A percentile compares a stretch with the other conserved stretches of the same genome.
Conservation (phyloP, 768 basidiomycete species). For the Lactarius sp. region DNA sequence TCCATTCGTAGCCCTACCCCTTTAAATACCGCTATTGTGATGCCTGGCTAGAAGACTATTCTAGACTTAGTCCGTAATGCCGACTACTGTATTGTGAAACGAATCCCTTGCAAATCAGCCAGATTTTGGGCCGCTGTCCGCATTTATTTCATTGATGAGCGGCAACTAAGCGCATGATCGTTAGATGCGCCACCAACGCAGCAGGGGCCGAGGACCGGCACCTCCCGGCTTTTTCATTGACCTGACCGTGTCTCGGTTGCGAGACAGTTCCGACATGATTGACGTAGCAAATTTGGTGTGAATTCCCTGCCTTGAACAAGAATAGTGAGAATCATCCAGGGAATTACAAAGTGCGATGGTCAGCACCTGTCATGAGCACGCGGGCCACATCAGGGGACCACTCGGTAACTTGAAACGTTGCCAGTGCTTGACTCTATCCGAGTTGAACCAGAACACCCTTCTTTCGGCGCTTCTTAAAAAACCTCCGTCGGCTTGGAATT, state of each 20-base stretch:
- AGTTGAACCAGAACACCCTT: background rate
- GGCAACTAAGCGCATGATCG: background rate
- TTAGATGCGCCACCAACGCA: background rate
- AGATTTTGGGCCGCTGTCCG: background rate
- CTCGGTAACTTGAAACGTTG: background rate
- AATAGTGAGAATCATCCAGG: background rate
- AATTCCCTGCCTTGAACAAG: background rate
- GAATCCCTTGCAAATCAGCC: background rate
- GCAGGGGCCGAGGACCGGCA: background rate
- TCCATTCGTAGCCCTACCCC: background rate
- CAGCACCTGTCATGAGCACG: background rate
- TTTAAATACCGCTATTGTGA: background rate
- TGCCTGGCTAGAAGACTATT: background rate
- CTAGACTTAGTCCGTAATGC: background rate
- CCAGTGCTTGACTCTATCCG: background rate
- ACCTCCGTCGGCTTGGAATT: too few species aligned
- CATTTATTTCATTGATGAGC: background rate
- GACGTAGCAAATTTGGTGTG: background rate
- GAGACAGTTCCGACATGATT: background rate
- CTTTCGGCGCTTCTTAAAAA: background rate
- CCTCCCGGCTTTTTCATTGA: background rate
- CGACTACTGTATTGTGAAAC: background rate
- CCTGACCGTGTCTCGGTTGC: too few species aligned
- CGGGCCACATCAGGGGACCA: too few species aligned
- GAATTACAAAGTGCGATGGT: background rate